These are phyloP conservation scores for Hypoxylon sp. DNA, from an alignment of 2,329 filamentous ascomycete genomes.

Conservation along the genomic window DNA sequence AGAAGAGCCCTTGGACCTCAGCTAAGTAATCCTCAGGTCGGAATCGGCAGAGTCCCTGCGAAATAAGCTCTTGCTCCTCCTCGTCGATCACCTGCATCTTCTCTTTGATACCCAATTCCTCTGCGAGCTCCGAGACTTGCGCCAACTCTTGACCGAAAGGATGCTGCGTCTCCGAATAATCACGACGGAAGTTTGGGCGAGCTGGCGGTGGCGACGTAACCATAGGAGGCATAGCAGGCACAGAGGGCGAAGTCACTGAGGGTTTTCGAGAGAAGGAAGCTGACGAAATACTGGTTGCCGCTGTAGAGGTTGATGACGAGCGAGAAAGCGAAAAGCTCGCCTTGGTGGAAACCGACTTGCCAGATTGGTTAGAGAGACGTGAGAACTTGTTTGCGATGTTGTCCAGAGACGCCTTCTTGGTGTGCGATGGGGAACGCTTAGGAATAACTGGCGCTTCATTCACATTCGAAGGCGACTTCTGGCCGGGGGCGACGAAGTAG, in stretches of 20 bases:
- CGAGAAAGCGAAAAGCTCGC: constrained; percentile 70
- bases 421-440: constrained; percentile 85
- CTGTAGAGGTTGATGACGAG: constrained; percentile 70
- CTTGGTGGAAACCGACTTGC: constrained; percentile 69
- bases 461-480: constrained; percentile 60
- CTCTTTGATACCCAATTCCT: constrained; percentile 82
- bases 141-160: constrained; percentile 93
- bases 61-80: constrained; percentile 78
- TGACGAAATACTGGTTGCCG: constrained; percentile 64
- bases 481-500: constrained; percentile 72
- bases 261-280: constrained; percentile 53
- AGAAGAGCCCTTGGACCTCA: constrained; percentile 81
- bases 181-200: constrained; percentile 50
- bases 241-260: constrained; percentile 52
- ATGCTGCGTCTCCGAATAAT: constrained; percentile 55
- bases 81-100: constrained; percentile 76
- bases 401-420: constrained; percentile 85
- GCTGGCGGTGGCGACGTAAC: constrained; percentile 52
- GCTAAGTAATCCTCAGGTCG: constrained; percentile 85
- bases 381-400: constrained; percentile 74
- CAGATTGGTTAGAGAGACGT: constrained; percentile 70
- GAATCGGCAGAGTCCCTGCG: constrained; percentile 80
- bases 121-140: constrained; percentile 91
- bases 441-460: constrained; percentile 78
- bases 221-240: constrained; percentile 54